Evolutionary conservation across 352 stramenopile genomes (phyloP), one percentile per base, ranked within the genome.

Genomic region (Aphanomyces euteiches): DNA sequence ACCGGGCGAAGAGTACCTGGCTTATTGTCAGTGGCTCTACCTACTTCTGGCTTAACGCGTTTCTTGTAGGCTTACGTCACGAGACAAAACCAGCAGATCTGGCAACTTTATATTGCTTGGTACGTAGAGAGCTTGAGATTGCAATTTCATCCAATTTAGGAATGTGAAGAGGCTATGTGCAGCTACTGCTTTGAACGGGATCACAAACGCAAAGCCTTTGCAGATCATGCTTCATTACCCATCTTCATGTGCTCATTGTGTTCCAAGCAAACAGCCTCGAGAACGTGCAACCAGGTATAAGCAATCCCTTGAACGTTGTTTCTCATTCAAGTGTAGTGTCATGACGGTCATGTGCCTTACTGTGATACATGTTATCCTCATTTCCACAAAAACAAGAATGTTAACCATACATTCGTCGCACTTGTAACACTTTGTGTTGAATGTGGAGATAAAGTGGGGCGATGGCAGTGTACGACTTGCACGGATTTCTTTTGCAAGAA

Each of bases 401-500:
- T 37, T 39, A 10, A 19, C 19, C 64, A 70, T 40, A 61, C 47
- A 3, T 70, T 70, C 36, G 48, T 50, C 8, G 4, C 64, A 34
- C 45, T 70, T 7, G 64, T 70, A 7, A 37, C 7, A 7, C 43
- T 70, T 7, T 70, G 64, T 34, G 47, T 70, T 1, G 64, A 70
- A 50, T 70, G 64, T 50, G 17, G 43, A 12, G 64, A 21, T 21
- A 70, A 61, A 36, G 64, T 47, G 10, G 64, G 64, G 10, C 19
- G 45, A 21, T 70, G 64, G 64, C 12, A 15, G 47, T 70, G 64
- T 21, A 50, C 48, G 3, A 56, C 53, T 15, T 70, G 64, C 47
- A 70, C 34, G n/a, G 64, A 70, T 43, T 21, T 63, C 17, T 70
- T 61, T 47, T 70, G 64, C 54, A 70, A 70, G 48, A 70, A 70